Base-by-base conservation (phyloP, 2,329 filamentous ascomycete species). In the Apiospora koreana region DNA sequence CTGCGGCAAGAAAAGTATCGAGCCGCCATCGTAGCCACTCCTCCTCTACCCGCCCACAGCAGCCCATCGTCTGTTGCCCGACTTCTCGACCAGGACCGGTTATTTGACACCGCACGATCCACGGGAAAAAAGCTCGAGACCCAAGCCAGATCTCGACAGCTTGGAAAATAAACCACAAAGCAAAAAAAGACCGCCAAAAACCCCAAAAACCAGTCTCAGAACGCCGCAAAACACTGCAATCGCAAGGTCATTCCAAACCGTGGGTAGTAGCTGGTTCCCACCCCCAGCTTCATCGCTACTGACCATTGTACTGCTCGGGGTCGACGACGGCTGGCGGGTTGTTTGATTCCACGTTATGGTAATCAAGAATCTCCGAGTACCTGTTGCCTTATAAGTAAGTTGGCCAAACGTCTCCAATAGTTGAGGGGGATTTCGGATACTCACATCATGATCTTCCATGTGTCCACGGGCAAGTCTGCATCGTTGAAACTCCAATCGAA, bases 361-460 rank as follows among this genome's bases (percentile, higher is more conserved):
- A 98, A 83, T 98, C 95, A 77, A 98, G 92, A 77, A 99, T 98
- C 82, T 98, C 95, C 68, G 95, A 97, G 86, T 98, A 98, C 94
- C 95, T 97, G 80, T 68, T 76, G 72, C 76, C 75, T 74, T 71
- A 65, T 8, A 72, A 75, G 72, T 76, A 74, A 78, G 75, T 74
- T 42, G 71, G 69, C 28, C 64, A 65, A 65, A 45, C 64, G 50
- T 62, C 31, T 62, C 28, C 18, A 62, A 35, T 62, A 62, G 28
- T 38, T 35, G 50, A 9, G 28, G 28, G 50, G 9, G 18, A 58
- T n/a, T 21, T 38, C 25, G n/a, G 12, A 10, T 65, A 81, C 92
- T 79, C 87, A 97, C 96, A 99, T 99, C 96, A 98, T 99, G 80
- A 99, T 98, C 86, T 99, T 99, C 96, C 96, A 99, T n/a, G 95